Evolutionary conservation across 2,329 filamentous ascomycete genomes (phyloP), one percentile per base, ranked within the genome.

Genomic region (Pseudopyricularia cyperi): DNA sequence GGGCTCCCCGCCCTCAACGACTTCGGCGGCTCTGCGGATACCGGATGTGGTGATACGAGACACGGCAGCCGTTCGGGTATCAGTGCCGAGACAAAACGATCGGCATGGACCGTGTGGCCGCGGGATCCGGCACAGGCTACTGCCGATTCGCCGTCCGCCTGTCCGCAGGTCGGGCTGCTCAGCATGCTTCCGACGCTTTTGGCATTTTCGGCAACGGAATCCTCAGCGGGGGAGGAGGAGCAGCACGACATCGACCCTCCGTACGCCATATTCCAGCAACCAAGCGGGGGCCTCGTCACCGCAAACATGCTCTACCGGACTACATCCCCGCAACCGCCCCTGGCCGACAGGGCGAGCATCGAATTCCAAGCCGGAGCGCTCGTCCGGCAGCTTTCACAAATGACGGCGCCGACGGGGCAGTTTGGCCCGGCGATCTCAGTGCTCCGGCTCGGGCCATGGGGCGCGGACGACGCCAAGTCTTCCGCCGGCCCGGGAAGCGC

Each of bases 301-400:
- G 61, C 68, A 19, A 22, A 44, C 5, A 57, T 63, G 2, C 58
- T 73, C 2, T 48, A 60, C 4, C 56, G 54, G 2, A 61, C 68
- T 65, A 62, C 50, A 7, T 22, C 19, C 26, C 12, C 26, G 1
- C 17, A 26, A n/a, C n/a, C n/a, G 11, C 22, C 22, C 17, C 48
- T 47, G 4, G 37, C 57, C 1, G 68, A 75, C n/a, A 54, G 66
- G 66, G 61, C 55, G 26, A 51, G 57, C 1, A 58, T 77, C 33
- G 67, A 77, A 50, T 71, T 67, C 52, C 73, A 79, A 53, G 65
- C 66, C 34, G 76, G 76, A 6, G 64, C 62, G 14, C 59, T 80
- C 7, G 59, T 74, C 37, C 68, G 72, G 3, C 63, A 61, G 4
- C 66, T 80, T 5, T 71, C 72, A 1, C 57, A 58, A 1, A 59